Conservation (phyloP, 2,329 filamentous ascomycete genomes). For the Fusarium falciforme region DNA sequence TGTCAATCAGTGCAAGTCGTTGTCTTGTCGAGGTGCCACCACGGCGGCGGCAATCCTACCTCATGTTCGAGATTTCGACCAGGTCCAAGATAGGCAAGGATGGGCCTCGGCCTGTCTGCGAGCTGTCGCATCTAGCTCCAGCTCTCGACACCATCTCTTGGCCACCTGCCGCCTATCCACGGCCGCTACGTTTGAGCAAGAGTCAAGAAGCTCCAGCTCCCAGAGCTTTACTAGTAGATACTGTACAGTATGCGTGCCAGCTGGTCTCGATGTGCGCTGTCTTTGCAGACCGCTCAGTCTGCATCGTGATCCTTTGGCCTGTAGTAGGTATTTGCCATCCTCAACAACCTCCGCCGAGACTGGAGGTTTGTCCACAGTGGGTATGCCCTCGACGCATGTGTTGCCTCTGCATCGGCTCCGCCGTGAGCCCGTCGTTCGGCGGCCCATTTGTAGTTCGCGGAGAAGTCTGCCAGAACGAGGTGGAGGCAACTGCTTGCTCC, state of each 20-base stretch:
- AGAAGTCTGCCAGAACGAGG: constrained; percentile 14
- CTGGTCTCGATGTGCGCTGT: not conserved
- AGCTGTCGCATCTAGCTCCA: constrained; percentile 8
- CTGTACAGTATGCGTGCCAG: not conserved
- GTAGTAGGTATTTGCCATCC: not conserved
- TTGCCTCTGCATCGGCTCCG: constrained; percentile 21
- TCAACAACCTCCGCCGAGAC: constrained; percentile 2
- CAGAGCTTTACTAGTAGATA: not conserved
- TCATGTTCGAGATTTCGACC: not conserved
- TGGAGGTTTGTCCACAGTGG: constrained; percentile 31
- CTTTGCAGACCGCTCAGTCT: not conserved
- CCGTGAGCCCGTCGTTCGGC: constrained; percentile 10
- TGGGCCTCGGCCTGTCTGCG: constrained; percentile 5
- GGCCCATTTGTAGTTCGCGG: not conserved
- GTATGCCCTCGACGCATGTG: constrained; percentile 12
- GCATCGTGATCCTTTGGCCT: not conserved
- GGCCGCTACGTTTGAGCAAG: constrained; percentile 11
- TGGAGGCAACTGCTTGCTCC: constrained; percentile 8
- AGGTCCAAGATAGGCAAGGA: not conserved
- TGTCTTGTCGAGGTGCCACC: not conserved
- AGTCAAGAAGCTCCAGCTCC: not conserved
- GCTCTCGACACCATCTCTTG: constrained; percentile 5
- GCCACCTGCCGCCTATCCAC: constrained; percentile 14
- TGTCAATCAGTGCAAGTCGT: constrained; percentile 14
- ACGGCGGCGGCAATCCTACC: constrained; percentile 7